Percentiles rank a stretch among this genome's conserved stretches.
Conservation (phyloP, 2,329 filamentous ascomycete species). For the Arthrobotrys musiformis region DNA sequence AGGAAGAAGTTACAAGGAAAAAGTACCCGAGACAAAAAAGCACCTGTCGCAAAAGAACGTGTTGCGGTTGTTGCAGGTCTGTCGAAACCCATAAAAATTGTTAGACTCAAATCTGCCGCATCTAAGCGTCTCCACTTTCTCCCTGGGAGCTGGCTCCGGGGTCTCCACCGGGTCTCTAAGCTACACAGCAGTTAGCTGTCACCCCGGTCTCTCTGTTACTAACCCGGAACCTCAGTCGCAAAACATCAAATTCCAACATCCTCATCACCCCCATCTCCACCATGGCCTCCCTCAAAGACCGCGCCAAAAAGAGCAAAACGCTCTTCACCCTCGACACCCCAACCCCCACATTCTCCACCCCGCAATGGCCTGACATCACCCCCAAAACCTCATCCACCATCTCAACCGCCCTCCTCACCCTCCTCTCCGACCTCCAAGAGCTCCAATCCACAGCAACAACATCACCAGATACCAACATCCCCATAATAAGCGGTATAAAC, state of each 20-base stretch:
- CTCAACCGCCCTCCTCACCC: neutral
- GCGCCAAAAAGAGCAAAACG: constrained; percentile 42
- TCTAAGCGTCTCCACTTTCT: constrained; percentile 35
- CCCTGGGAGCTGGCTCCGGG: neutral
- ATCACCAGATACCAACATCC: neutral
- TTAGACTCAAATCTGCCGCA: neutral
- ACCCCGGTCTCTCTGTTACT: too few species aligned
- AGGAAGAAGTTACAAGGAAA: neutral
- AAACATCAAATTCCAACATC: too few species aligned
- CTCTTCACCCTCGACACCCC: constrained; percentile 45
- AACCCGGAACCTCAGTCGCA: too few species aligned
- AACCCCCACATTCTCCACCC: constrained; percentile 26
- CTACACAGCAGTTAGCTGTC: too few species aligned
- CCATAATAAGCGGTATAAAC: constrained; percentile 74
- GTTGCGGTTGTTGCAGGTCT: constrained; percentile 12
- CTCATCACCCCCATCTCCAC: too few species aligned
- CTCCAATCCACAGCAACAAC: neutral
- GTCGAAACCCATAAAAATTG: neutral
- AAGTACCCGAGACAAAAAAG: neutral
- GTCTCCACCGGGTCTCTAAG: too few species aligned
- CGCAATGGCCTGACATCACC: constrained; percentile 24
- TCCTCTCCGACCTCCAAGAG: constrained; percentile 31
- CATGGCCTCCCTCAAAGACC: constrained; percentile 51
- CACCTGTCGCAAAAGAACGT: neutral
- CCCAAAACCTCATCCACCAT: neutral